phyloP scores from a whole-genome alignment of 495 filamentous ascomycete species.

The Penicillium canariense region DNA sequence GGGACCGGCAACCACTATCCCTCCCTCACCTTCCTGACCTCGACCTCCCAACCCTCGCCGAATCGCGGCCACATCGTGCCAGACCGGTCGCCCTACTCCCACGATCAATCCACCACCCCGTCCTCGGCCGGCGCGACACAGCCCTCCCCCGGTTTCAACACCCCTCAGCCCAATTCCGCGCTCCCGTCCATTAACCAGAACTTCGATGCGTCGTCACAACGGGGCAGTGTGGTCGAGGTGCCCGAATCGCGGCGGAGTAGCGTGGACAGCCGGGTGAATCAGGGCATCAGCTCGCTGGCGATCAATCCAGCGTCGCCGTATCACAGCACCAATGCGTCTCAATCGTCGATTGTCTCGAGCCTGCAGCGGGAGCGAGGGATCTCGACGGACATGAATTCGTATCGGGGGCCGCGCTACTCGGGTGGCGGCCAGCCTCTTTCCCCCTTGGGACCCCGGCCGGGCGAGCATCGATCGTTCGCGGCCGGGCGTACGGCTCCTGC shows the following conservation, averaged over 20 bases:
- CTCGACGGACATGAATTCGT: slow-evolving; percentile 50
- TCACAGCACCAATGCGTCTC: slow-evolving; percentile 72
- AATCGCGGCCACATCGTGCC: slow-evolving; percentile 43
- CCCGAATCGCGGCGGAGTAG: slow-evolving; percentile 68
- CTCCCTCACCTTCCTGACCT: slow-evolving; percentile 46
- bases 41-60: slow-evolving; percentile 51
- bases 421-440: slow-evolving; percentile 45
- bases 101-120: slow-evolving; percentile 44
- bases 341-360: slow-evolving; percentile 67
- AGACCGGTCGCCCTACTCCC: slow-evolving; percentile 45
- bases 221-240: slow-evolving; percentile 46
- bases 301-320: slow-evolving; percentile 68
- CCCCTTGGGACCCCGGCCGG: slow-evolving; percentile 44
- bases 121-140: slow-evolving; percentile 45
- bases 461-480: slow-evolving; percentile 54
- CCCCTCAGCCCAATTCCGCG: slow-evolving; percentile 38
- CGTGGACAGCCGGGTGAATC: slow-evolving; percentile 73
- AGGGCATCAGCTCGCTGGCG: slow-evolving; percentile 65
- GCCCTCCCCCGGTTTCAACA: slow-evolving; percentile 43
- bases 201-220: slow-evolving; percentile 45
- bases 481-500: slow-evolving; percentile 66
- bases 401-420: slow-evolving; percentile 54
- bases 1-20: slow-evolving; percentile 49
- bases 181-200: slow-evolving; percentile 54
- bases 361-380: slow-evolving; percentile 57